Evolutionary conservation across 345 rosid species (phyloP), one percentile per base, ranked within the genome.

Genomic region (Linum tenue): DNA sequence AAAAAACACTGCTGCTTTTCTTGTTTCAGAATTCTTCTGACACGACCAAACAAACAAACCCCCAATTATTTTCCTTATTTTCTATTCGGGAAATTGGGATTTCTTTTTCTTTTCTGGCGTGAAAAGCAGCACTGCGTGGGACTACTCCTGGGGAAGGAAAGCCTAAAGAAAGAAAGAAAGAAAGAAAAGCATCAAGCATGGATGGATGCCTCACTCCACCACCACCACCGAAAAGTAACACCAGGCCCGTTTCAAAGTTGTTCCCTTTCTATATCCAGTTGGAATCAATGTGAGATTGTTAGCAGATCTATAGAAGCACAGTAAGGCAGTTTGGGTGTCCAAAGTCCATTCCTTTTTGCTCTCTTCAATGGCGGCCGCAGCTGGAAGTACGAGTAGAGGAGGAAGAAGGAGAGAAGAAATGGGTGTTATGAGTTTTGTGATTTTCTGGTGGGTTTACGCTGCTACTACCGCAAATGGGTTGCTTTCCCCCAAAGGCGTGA

Each of bases 401-500:
- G 37, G 37, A 16, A 17, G 60, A 66, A 66, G 65, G 71, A 51
- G 63, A 39, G 68, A 72, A 64, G 68, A 74, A 72, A 79, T 60
- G 57, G 67, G 60, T 65, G 63, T 62, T 31, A 35, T 76, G 56
- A 70, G 14, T 71, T 63, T 83, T 61, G 39, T 80, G 67, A 67
- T 58, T 48, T 72, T 83, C 11, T 67, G 86, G 16, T 86, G 74
- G 80, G 71, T 84, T 78, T 72, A 77, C 69, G 57, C 48, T 57
- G 70, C 79, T 70, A 56, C 53, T 56, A 70, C 80, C 72, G 83
- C 76, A 31, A 68, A 73, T 65, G 95, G 87, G 44, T 72, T 87
- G 85, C 82, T 90, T 69, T 85, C 97, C 63, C 76, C 95, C 41
- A 81, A 87, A 84, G 97, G 97, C 60, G 88, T 90, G 17, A 90